These are phyloP conservation scores for Podila horticola DNA, from an alignment of 192 early-diverging fungal genomes.

Conservation along the genomic window DNA sequence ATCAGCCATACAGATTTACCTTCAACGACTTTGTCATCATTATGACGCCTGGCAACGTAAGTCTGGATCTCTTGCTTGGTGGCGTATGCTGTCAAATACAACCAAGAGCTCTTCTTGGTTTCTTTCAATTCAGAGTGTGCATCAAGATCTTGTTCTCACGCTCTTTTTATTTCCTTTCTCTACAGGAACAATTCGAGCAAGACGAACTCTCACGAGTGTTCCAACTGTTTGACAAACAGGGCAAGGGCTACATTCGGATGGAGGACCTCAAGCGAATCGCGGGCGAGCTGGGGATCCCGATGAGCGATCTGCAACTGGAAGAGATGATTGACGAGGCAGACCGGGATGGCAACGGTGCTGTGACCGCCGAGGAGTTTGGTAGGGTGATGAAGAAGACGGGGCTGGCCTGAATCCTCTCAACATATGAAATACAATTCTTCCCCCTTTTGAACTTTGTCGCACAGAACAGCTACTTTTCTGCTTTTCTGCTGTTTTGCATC, in stretches of 20 bases:
- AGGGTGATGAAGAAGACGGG: conserved; percentile 33
- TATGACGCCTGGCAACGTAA: conserved; percentile 34
- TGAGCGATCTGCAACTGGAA: conserved; percentile 32
- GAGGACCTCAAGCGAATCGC: conserved; percentile 43
- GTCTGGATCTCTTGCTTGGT: neutral
- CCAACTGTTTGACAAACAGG: conserved; percentile 30
- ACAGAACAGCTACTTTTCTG: too few relatives aligned
- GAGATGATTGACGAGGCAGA: conserved; percentile 49
- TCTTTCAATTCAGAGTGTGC: neutral
- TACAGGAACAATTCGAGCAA: conserved; percentile 22
- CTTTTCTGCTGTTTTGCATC: too few relatives aligned
- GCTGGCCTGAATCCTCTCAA: neutral
- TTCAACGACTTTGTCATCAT: conserved; percentile 37
- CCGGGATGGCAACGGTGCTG: conserved; percentile 23
- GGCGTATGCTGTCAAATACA: neutral
- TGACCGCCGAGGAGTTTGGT: conserved; percentile 30
- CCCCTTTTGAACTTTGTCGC: too few relatives aligned
- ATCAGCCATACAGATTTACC: conserved; percentile 14
- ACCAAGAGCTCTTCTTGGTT: neutral
- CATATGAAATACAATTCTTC: too few relatives aligned
- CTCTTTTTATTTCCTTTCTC: neutral
- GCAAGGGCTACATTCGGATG: conserved; percentile 18
- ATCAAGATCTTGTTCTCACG: neutral
- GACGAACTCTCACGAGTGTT: conserved; percentile 41
- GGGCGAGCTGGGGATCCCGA: conserved; percentile 12